Conservation (phyloP, 345 rosid genomes). For the Pelargonium nanum region DNA sequence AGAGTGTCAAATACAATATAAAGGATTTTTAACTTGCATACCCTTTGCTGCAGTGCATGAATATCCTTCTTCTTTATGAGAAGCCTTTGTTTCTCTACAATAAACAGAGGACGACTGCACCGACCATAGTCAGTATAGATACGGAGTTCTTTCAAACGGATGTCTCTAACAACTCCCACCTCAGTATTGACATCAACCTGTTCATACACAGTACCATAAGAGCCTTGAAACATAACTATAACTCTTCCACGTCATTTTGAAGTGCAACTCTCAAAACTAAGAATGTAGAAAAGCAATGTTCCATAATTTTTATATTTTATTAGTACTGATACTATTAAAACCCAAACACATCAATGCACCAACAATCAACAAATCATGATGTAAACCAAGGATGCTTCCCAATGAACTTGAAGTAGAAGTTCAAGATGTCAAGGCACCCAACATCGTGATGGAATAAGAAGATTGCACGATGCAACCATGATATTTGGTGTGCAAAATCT, state of each 20-base stretch:
- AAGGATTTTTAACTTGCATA: conserved; percentile 18
- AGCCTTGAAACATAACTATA: neutral
- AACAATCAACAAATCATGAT: neutral
- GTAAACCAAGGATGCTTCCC: neutral
- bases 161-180: conserved; percentile 97
- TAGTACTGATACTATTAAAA: neutral
- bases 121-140: conserved; percentile 98
- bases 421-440: neutral
- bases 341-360: neutral
- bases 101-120: conserved; percentile 92
- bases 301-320: neutral
- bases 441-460: neutral
- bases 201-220: conserved; percentile 12
- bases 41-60: conserved; percentile 79
- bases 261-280: neutral
- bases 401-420: neutral
- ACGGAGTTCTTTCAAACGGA: conserved; percentile 72
- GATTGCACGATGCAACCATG: too few species aligned
- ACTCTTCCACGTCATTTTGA: neutral
- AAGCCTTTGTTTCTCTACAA: conserved; percentile 89
- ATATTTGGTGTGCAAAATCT: neutral
- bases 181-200: conserved; percentile 97
- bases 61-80: conserved; percentile 83
- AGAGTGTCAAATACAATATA: neutral
- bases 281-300: neutral